A percentile compares a stretch with the other conserved stretches of the same genome.
Evolutionary conservation across 345 rosid species (phyloP).

Genomic region (Camelina laxa): DNA sequence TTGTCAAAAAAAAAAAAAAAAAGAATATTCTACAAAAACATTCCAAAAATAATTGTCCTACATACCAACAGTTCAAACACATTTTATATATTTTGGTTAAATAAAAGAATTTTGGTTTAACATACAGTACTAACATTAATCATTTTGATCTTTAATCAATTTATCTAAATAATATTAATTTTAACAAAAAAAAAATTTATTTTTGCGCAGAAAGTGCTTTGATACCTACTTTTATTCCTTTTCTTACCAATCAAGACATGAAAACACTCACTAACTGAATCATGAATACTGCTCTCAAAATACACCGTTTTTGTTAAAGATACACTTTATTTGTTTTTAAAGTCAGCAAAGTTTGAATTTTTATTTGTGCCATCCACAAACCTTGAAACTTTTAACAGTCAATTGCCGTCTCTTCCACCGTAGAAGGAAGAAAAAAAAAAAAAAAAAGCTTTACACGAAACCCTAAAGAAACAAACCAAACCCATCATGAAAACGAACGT

Average conservation of each 20-base stretch:
- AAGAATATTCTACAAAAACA: neutral
- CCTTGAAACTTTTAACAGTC: conserved; percentile 36
- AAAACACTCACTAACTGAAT: neutral
- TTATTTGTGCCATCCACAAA: conserved; percentile 39
- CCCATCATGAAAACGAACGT: conserved; percentile 43
- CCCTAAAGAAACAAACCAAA: conserved; percentile 7
- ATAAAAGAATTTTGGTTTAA: conserved; percentile 2
- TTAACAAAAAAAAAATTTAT: conserved; percentile 6
- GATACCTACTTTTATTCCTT: conserved; percentile 13
- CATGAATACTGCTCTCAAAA: neutral
- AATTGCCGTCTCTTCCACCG: conserved; percentile 49
- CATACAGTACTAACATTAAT: neutral
- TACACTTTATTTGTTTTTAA: conserved; percentile 3
- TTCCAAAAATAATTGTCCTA: conserved; percentile 7
- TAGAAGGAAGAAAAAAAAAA: conserved; percentile 2
- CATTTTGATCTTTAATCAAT: neutral
- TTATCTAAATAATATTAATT: neutral
- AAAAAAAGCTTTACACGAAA: conserved; percentile 8
- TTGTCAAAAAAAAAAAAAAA: too few relatives aligned
- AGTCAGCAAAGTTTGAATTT: conserved; percentile 25
- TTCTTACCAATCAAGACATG: conserved; percentile 15
- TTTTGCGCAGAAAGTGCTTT: conserved; percentile 35
- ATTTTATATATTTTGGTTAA: conserved; percentile 6
- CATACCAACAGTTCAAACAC: conserved; percentile 26
- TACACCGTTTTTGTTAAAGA: neutral